A percentile compares a stretch with the other conserved stretches of the same genome.
phyloP scores from a whole-genome alignment of 805 yeast genomes.

The Candida nonsorbophila region DNA sequence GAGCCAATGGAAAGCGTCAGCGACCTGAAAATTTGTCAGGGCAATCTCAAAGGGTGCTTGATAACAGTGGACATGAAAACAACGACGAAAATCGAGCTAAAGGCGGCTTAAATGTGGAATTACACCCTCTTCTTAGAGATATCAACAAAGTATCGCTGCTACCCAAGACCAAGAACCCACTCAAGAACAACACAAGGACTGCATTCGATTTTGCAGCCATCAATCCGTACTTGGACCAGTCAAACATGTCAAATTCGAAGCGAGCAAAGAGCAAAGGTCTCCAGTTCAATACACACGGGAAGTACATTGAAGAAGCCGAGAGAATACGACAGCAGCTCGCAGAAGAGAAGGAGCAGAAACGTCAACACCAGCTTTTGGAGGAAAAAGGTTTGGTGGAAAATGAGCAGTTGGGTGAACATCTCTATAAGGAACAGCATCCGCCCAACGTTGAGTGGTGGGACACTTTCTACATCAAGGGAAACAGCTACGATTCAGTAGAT shows the following conservation, averaged over 20 bases:
- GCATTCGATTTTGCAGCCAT: slow-evolving; percentile 29
- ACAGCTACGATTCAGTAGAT: slow-evolving; percentile 29
- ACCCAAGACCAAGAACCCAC: slow-evolving; percentile 22
- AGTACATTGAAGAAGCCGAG: slow-evolving; percentile 50
- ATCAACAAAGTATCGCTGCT: slow-evolving; percentile 20
- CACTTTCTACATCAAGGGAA: slow-evolving; percentile 41
- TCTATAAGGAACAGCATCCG: slow-evolving; percentile 43
- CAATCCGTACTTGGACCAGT: slow-evolving; percentile 35
- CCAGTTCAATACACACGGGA: slow-evolving; percentile 58
- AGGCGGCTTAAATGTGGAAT: slow-evolving; percentile 26
- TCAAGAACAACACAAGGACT: slow-evolving; percentile 19
- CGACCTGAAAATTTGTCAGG: no score
- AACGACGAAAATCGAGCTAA: no score
- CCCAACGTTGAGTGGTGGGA: slow-evolving; percentile 93
- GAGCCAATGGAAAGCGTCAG: no score
- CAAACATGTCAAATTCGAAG: slow-evolving; percentile 3
- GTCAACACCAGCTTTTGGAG: slow-evolving; percentile 20
- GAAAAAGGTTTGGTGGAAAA: slow-evolving; percentile 48
- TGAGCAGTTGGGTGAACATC: slow-evolving; percentile 48
- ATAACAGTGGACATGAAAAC: no score
- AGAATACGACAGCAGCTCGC: slow-evolving; percentile 38
- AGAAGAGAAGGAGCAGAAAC: slow-evolving; percentile 20
- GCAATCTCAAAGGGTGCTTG: no score
- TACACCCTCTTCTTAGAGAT: slow-evolving; percentile 31
- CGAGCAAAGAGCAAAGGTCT: slow-evolving; percentile 34